Base-by-base conservation (phyloP, 139 green algal genomes). In the Bryopsis sp. region DNA sequence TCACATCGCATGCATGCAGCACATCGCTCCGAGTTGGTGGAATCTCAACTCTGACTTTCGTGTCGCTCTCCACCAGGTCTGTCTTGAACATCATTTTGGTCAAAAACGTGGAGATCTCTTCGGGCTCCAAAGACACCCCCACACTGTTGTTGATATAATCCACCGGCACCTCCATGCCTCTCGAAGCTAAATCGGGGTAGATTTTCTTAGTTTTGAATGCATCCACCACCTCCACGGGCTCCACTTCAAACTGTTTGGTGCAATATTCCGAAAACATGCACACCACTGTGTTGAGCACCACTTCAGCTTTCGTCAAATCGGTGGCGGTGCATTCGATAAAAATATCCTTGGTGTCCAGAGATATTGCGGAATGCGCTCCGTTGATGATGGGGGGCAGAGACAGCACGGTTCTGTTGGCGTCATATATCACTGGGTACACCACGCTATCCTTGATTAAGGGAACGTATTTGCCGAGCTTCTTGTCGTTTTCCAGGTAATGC, bases 381-480 rank as follows among this genome's bases (percentile, higher is more conserved):
- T 99, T 99, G 89, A 99, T 99, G 81, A 99, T 95, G 67, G 95
- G 95, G 11, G 92, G 91, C 64, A 96, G 81, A 19, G 91, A 97
- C 60, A 98, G 85, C 70, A 99, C 87, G 8, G 81, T 90, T 15
- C 93, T 77, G 48, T 86, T 80, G 39, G 85, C 76, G 68, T 99
- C 94, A 59, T 88, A 88, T 37, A 99, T 80, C n/a, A 95, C 94
- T 0, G 94, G 94, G 79, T 94, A 98, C 33, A 99, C 94, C 7
- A 93, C 68, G 60, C 78, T 88, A 68, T 84, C 79, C 54, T 93
- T 82, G 79, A 99, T 98, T 73, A 99, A 95, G 70, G 85, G 90
- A 39, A 98, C 83, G 71, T 89, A 99, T 74, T 94, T 91, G 70
- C 87, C 88, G 29, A 99, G 86, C 83, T 99, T 97, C 71, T 87